A percentile compares a stretch with the other conserved stretches of the same genome.
These are phyloP conservation scores for Coleophoma eucalyptorum DNA, from an alignment of 2,329 filamentous ascomycete genomes.

Conservation along the genomic window DNA sequence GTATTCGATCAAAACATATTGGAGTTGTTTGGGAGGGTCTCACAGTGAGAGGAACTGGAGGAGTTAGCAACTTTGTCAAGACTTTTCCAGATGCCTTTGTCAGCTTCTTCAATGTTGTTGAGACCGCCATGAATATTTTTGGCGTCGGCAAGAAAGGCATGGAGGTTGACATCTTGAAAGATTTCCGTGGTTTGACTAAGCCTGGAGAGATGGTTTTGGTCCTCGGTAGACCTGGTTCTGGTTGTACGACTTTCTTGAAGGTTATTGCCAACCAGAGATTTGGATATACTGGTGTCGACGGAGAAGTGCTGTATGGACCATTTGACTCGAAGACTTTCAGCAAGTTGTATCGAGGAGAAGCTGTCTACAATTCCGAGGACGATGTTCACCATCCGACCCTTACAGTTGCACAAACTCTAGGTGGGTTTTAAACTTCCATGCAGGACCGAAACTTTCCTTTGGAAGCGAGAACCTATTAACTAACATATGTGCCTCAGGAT, in stretches of 20 bases:
- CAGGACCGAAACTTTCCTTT: too few relatives aligned
- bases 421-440: too few relatives aligned
- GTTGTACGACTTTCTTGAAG: constrained; percentile 51
- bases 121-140: constrained; percentile 59
- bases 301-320: constrained; percentile 74
- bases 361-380: constrained; percentile 83
- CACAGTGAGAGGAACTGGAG: constrained; percentile 72
- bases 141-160: constrained; percentile 63
- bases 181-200: constrained; percentile 66
- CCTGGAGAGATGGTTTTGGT: constrained; percentile 74
- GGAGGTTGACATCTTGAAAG: constrained; percentile 70
- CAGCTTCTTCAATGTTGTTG: constrained; percentile 71
- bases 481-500: constrained; percentile 39
- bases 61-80: constrained; percentile 63
- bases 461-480: too few relatives aligned
- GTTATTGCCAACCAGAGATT: constrained; percentile 50
- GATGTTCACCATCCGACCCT: constrained; percentile 81
- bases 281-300: constrained; percentile 57
- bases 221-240: constrained; percentile 31
- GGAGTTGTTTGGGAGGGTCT: constrained; percentile 76
- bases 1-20: constrained; percentile 77
- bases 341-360: constrained; percentile 73
- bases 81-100: constrained; percentile 73
- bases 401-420: constrained; percentile 80
- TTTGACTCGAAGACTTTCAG: constrained; percentile 67